These are phyloP conservation scores for Lagenidium giganteum DNA, from an alignment of 352 stramenopile species.

Conservation along the genomic window DNA sequence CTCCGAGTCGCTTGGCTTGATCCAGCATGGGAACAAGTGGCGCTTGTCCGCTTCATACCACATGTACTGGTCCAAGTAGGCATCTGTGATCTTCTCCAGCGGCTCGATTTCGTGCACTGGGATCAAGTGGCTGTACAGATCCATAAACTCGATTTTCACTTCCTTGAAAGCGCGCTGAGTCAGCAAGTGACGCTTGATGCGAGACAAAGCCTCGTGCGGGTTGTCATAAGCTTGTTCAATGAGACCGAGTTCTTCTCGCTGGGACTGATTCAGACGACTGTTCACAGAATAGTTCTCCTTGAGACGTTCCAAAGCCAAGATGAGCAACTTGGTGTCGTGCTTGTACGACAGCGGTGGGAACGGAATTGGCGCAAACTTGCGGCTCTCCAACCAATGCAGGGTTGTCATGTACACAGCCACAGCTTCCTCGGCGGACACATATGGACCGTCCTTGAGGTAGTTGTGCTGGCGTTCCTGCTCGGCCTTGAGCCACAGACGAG, in stretches of 20 bases:
- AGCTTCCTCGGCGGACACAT: slow-evolving; percentile 98
- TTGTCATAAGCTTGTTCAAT: slow-evolving; percentile 99
- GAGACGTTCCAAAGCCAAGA: slow-evolving; percentile 97
- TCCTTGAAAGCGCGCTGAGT: slow-evolving; percentile 99
- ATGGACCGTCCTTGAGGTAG: slow-evolving; percentile 99
- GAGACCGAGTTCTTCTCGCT: slow-evolving; percentile 97
- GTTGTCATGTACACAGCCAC: slow-evolving; percentile 99
- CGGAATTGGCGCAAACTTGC: slow-evolving; percentile 99
- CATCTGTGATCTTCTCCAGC: slow-evolving; percentile 99
- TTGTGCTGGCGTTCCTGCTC: slow-evolving; percentile 99
- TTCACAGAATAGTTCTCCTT: slow-evolving; percentile 99
- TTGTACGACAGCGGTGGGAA: slow-evolving; percentile 99
- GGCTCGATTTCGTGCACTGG: slow-evolving; percentile 99
- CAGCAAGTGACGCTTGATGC: slow-evolving; percentile 99
- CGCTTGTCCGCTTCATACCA: slow-evolving; percentile 99
- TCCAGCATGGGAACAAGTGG: slow-evolving; percentile 99
- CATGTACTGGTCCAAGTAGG: slow-evolving; percentile 99
- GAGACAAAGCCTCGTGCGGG: slow-evolving; percentile 95
- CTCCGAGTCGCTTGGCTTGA: slow-evolving; percentile 99
- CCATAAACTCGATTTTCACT: slow-evolving; percentile 99
- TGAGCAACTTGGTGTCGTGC: slow-evolving; percentile 99
- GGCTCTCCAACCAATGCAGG: slow-evolving; percentile 99
- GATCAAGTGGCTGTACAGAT: slow-evolving; percentile 98
- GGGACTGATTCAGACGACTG: slow-evolving; percentile 96
- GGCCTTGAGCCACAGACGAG: slow-evolving; percentile 98